A percentile compares a stretch with the other conserved stretches of the same genome.
Evolutionary conservation across 2,329 filamentous ascomycete species (phyloP).

Genomic region (Aureobasidium sp.): DNA sequence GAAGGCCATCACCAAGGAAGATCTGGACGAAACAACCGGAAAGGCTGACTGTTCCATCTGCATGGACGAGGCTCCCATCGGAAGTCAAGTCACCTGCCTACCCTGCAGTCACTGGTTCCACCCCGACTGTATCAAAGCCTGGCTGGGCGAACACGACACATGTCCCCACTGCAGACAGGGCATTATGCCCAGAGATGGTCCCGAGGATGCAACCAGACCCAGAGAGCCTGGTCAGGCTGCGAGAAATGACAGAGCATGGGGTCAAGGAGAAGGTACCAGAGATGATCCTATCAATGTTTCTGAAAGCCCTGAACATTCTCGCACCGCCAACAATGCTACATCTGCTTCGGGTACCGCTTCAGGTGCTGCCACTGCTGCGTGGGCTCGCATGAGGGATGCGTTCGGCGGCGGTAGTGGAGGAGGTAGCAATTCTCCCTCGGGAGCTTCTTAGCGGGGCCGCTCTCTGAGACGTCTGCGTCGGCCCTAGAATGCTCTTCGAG

Average conservation of each 20-base stretch:
- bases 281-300: slow-evolving; percentile 16
- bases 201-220: slow-evolving; percentile 15
- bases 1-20: slow-evolving; percentile 58
- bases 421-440: background rate
- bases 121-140: slow-evolving; percentile 68
- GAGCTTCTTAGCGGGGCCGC: slow-evolving; percentile 6
- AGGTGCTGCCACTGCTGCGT: slow-evolving; percentile 16
- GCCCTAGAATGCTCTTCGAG: background rate
- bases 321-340: background rate
- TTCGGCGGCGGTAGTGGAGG: slow-evolving; percentile 18
- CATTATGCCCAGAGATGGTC: slow-evolving; percentile 32
- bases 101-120: slow-evolving; percentile 96
- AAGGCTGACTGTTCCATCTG: slow-evolving; percentile 85
- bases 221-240: slow-evolving; percentile 22
- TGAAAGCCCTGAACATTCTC: slow-evolving; percentile 15
- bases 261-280: slow-evolving; percentile 17
- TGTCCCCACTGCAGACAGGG: slow-evolving; percentile 70
- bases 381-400: slow-evolving; percentile 26
- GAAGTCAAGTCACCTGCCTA: slow-evolving; percentile 65
- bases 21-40: slow-evolving; percentile 61
- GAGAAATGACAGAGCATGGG: slow-evolving; percentile 19
- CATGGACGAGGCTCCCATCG: slow-evolving; percentile 72
- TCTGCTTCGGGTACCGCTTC: slow-evolving; percentile 10
- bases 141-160: slow-evolving; percentile 86
- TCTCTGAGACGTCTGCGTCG: background rate